A percentile compares a stretch with the other conserved stretches of the same genome.
These are phyloP conservation scores for Jacaranda copaia DNA, from an alignment of 257 asterid genomes.

Conservation along the genomic window DNA sequence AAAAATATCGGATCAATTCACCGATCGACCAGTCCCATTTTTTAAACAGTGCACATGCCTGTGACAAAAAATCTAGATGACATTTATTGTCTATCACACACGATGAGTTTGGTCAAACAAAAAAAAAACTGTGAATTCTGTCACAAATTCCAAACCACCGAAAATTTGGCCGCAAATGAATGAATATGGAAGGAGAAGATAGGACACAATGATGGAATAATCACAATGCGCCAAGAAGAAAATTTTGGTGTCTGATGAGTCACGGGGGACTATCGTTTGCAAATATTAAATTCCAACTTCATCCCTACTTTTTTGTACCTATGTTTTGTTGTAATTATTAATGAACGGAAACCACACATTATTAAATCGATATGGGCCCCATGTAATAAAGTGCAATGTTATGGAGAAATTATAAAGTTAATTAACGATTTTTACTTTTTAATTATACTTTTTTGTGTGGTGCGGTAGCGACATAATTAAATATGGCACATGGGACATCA, in stretches of 20 bases:
- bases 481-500: background rate
- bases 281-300: background rate
- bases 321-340: conserved; percentile 6
- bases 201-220: conserved; percentile 30
- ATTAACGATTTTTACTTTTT: background rate
- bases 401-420: background rate
- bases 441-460: background rate
- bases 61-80: too few relatives aligned
- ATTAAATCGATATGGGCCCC: conserved; percentile 24
- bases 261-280: conserved; percentile 1
- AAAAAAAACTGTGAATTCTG: background rate
- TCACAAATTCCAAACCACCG: background rate
- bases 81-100: too few relatives aligned
- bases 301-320: conserved; percentile 8
- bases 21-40: too few relatives aligned
- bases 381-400: conserved; percentile 23
- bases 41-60: too few relatives aligned
- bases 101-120: background rate
- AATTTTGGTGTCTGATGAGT: background rate
- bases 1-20: too few relatives aligned
- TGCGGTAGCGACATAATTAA: background rate
- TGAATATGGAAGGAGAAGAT: background rate
- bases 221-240: conserved; percentile 14
- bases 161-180: background rate
- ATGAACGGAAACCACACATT: background rate